Evolutionary conservation across 1,284 basidiomycete genomes (phyloP).

Genomic region (Melampsora americana): DNA sequence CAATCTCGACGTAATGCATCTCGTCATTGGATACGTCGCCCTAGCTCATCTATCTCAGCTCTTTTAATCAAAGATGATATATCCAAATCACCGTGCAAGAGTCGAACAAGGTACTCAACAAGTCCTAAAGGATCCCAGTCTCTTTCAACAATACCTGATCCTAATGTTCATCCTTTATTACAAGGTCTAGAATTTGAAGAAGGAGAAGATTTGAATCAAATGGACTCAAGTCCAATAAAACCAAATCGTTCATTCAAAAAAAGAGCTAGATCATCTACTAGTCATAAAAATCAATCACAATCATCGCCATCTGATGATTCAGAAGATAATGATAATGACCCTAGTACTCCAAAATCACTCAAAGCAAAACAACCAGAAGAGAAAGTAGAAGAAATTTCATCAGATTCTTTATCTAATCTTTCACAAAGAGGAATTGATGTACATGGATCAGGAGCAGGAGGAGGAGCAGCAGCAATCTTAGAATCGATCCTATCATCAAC

Average conservation of each 20-base stretch:
- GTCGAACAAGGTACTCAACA: background rate
- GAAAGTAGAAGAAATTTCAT: too few species aligned
- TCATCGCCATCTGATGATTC: background rate
- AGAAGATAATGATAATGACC: background rate
- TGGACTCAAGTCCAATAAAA: background rate
- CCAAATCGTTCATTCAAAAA: background rate
- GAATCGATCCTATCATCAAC: constrained; percentile 1
- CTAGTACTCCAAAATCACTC: background rate
- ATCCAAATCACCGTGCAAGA: background rate
- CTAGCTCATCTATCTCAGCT: constrained; percentile 20
- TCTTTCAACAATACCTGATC: background rate
- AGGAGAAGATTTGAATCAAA: background rate
- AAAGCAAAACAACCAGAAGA: background rate
- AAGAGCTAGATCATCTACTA: background rate
- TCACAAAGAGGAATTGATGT: constrained; percentile 3
- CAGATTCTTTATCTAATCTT: background rate
- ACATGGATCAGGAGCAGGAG: constrained; percentile 35
- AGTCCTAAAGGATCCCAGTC: background rate
- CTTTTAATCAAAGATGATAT: background rate
- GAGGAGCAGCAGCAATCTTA: constrained; percentile 36
- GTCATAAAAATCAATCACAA: background rate
- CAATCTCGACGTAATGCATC: background rate
- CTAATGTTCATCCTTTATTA: constrained; percentile 4
- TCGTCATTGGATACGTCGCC: background rate
- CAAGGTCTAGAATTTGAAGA: background rate